phyloP scores from a whole-genome alignment of 805 yeast species.

The Lipomyces chichibuensis region DNA sequence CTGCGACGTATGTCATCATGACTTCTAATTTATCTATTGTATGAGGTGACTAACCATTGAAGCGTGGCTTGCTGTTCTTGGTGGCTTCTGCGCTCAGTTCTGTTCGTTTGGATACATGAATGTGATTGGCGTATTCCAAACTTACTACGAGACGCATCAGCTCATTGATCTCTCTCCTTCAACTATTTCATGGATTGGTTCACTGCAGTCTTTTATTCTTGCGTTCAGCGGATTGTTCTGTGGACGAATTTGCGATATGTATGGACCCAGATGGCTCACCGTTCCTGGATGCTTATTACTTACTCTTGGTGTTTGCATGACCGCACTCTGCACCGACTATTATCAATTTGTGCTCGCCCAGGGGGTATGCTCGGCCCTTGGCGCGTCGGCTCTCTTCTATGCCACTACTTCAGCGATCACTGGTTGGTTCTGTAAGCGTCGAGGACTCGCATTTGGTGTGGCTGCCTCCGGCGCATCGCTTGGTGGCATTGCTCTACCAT shows the following conservation, averaged over 20 bases:
- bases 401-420: conserved; percentile 52
- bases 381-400: conserved; percentile 50
- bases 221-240: conserved; percentile 39
- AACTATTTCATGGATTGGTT: conserved; percentile 45
- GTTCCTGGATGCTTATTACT: conserved; percentile 38
- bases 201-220: conserved; percentile 42
- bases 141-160: conserved; percentile 39
- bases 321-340: conserved; percentile 48
- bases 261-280: conserved; percentile 37
- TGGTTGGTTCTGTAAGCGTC: conserved; percentile 51
- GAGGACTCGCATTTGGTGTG: conserved; percentile 54
- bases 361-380: conserved; percentile 55
- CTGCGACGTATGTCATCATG: conserved; percentile 16
- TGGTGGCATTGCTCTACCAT: conserved; percentile 56
- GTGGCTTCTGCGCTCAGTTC: conserved; percentile 60
- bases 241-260: conserved; percentile 43
- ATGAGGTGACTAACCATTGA: neutral
- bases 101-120: conserved; percentile 60
- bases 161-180: conserved; percentile 39
- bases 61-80: conserved; percentile 59
- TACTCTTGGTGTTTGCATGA: conserved; percentile 42
- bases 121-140: conserved; percentile 41
- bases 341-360: conserved; percentile 60
- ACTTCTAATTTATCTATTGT: neutral
- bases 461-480: conserved; percentile 58